A percentile compares a stretch with the other conserved stretches of the same genome.
Conservation (phyloP, 768 basidiomycete genomes). For the Mrakia frigida region DNA sequence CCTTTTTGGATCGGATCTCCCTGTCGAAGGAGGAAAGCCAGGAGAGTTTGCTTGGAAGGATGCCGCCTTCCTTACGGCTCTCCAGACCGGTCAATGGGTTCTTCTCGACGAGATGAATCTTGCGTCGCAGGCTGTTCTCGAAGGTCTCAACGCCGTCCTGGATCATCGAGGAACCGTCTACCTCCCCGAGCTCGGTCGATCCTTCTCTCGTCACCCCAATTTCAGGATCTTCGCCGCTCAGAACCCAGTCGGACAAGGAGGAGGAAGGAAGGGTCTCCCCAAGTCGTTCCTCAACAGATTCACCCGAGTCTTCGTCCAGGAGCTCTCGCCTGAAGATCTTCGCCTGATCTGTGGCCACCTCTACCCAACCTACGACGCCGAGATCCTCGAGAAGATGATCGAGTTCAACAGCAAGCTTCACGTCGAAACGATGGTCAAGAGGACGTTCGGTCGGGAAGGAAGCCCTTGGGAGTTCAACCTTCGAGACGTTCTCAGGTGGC, state of each 20-base stretch:
- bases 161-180: conserved; percentile 94
- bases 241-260: conserved; percentile 92
- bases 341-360: conserved; percentile 68
- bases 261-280: conserved; percentile 92
- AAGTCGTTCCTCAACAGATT: conserved; percentile 97
- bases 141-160: conserved; percentile 90
- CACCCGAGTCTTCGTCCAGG: conserved; percentile 92
- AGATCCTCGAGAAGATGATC: conserved; percentile 68
- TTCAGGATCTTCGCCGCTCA: conserved; percentile 98
- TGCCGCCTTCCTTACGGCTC: conserved; percentile 85
- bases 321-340: conserved; percentile 71
- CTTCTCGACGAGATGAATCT: conserved; percentile 69
- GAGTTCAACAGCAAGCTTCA: conserved; percentile 68
- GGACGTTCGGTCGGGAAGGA: conserved; percentile 81
- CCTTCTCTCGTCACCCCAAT: conserved; percentile 80
- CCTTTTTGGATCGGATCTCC: conserved; percentile 91
- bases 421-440: conserved; percentile 59
- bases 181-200: conserved; percentile 87
- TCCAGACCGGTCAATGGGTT: conserved; percentile 97
- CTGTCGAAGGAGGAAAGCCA: conserved; percentile 80
- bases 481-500: conserved; percentile 36
- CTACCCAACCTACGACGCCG: conserved; percentile 58
- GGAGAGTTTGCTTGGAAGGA: conserved; percentile 98
- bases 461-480: conserved; percentile 47
- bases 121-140: conserved; percentile 62